Evolutionary conservation across 1,284 basidiomycete genomes (phyloP), one percentile per base, ranked within the genome.

Genomic region (Cystobasidium slooffiae): DNA sequence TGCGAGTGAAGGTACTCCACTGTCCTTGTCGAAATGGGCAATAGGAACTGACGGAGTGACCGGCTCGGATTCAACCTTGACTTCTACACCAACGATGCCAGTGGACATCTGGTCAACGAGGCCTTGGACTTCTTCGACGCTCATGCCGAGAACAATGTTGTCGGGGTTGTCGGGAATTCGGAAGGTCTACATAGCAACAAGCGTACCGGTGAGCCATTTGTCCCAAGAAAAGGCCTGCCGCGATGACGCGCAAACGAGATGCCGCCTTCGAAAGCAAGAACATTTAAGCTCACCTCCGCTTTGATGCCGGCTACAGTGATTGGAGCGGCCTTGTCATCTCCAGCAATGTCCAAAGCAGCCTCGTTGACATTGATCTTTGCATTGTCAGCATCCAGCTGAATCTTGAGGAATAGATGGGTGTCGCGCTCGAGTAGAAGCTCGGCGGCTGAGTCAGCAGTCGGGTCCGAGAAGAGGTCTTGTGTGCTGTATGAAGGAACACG

Each of bases 381-480:
- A 14, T 58, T 53, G 58, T 53, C 59, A 9, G 59, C 44, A 61
- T 72, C 61, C 6, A 72, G 69, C 69, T 72, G 69, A 16, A 72
- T 63, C 20, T 51, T 44, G 49, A 72, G 59, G 47, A 59, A 31
- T n/a, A 72, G 58, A 24, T 72, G 69, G n/a, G 69, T 72, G 51
- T 72, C 59, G 43, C 59, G 58, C 59, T 72, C 69, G 22, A 72
- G 69, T 37, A 72, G 61, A 9, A 72, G 59, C 39, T 63, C 9
- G 22, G 69, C 69, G 18, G 44, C 69, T 9, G 58, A 47, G 39
- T 63, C 47, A n/a, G 69, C 69, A n/a, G 69, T 72, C 8, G 69
- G 24, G 52, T 72, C 69, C n/a, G 69, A 72, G 69, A 72, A 72
- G 47, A 72, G 69, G 69, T 72, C 69, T 39, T 72, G 56, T 1